Conservation (phyloP, 2,329 filamentous ascomycete genomes). For the Ophiostoma sp. region DNA sequence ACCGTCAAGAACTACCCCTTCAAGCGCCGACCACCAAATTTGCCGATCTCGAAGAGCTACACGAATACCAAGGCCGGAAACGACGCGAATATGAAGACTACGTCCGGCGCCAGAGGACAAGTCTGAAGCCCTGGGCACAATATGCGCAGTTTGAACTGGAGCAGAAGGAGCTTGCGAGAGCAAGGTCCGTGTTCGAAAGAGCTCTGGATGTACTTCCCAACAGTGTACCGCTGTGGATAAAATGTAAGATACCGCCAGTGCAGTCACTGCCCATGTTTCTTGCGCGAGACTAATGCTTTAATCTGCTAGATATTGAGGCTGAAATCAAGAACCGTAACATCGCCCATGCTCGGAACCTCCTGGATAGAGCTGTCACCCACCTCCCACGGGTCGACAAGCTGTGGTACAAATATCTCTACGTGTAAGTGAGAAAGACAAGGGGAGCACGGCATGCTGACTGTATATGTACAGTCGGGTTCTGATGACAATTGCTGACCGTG, state of each 20-base stretch:
- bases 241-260: constrained; percentile 10
- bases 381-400: constrained; percentile 89
- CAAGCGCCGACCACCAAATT: constrained; percentile 93
- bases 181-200: constrained; percentile 88
- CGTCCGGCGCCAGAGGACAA: constrained; percentile 87
- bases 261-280: background rate
- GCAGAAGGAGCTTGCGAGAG: constrained; percentile 92
- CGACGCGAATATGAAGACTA: constrained; percentile 97
- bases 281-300: constrained; percentile 47
- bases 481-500: background rate
- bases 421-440: constrained; percentile 22
- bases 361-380: constrained; percentile 91
- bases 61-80: constrained; percentile 95
- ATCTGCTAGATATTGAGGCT: constrained; percentile 63
- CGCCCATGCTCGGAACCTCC: constrained; percentile 89
- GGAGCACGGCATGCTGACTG: too few relatives aligned
- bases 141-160: constrained; percentile 97
- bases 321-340: constrained; percentile 96
- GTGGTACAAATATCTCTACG: constrained; percentile 90
- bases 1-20: constrained; percentile 82
- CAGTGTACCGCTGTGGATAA: constrained; percentile 79
- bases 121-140: constrained; percentile 98
- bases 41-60: constrained; percentile 92
- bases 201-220: constrained; percentile 89
- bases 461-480: too few relatives aligned